Evolutionary conservation across 2,329 filamentous ascomycete species (phyloP), one percentile per base, ranked within the genome.

Genomic region (Fusarium sp.): DNA sequence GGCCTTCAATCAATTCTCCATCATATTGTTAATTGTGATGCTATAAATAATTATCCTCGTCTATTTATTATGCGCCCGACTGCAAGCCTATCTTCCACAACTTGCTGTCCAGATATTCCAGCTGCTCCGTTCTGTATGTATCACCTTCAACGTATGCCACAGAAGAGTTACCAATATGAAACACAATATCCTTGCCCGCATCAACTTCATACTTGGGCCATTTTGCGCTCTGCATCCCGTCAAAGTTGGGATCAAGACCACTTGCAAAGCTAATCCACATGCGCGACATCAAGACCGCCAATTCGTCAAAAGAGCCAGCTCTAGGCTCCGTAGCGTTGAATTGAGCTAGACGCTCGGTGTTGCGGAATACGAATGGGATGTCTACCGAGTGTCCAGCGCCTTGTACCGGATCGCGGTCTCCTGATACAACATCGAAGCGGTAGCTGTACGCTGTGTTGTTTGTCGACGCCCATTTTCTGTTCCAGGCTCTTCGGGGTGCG

Each of bases 231-330:
- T 55, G 52, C 46, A 60, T 64, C 3, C 67, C 58, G 11, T 60
- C 22, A 47, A 67, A 63, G 8, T 70, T 70, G 3, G 67, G 67
- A 3, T 58, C 30, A 6, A 70, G 18, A 6, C 25, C 16, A 13
- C 20, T 63, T 4, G 49, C 29, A 45, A 70, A 70, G 30, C 67
- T 67, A 0, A 70, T 64, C 67, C 67, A 70, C 40, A 67, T 70
- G 4, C 67, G 44, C 6, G 67, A 56, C 30, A 70, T 70, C 13
- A 61, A 46, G 0, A 53, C 30, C 5, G 67, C 57, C 30, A 70
- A 22, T 6, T 45, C 48, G 1, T 54, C 38, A 16, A 70, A 70
- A 0, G 66, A 70, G 0, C 53, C 66, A 2, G 41, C 10, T 1
- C 59, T 30, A 0, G 67, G 67, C 15, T 70, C 67, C 1, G 62